A percentile compares a stretch with the other conserved stretches of the same genome.
phyloP scores from a whole-genome alignment of 1,284 basidiomycete genomes.

The Psilocybe mexicana region DNA sequence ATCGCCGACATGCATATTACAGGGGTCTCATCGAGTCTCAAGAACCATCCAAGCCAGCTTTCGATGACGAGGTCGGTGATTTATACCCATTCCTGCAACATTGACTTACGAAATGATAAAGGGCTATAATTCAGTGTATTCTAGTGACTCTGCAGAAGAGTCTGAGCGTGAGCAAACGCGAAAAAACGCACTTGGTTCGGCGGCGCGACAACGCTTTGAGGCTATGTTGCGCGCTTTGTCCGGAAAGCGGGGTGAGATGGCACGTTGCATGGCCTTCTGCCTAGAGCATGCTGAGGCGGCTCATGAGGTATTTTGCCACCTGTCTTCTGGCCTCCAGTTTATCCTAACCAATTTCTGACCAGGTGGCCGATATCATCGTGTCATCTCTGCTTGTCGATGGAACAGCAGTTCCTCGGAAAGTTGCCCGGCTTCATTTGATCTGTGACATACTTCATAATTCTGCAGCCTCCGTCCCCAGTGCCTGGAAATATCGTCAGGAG shows the following conservation, averaged over 20 bases:
- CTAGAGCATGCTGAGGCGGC: slow-evolving; percentile 94
- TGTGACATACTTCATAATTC: slow-evolving; percentile 99
- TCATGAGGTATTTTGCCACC: slow-evolving; percentile 62
- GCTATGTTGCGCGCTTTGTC: slow-evolving; percentile 86
- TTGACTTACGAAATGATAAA: slow-evolving; percentile 32
- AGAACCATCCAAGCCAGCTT: slow-evolving; percentile 63
- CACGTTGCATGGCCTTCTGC: slow-evolving; percentile 93
- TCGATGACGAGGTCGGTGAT: slow-evolving; percentile 78
- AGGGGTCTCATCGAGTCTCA: slow-evolving; percentile 69
- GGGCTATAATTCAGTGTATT: slow-evolving; percentile 92
- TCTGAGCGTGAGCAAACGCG: slow-evolving; percentile 81
- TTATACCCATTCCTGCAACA: background rate
- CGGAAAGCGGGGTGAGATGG: slow-evolving; percentile 88
- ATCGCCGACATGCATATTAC: slow-evolving; percentile 83
- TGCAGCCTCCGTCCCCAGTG: slow-evolving; percentile 82
- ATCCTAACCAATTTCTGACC: slow-evolving; percentile 10
- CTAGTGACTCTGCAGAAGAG: slow-evolving; percentile 94
- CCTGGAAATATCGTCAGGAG: slow-evolving; percentile 93
- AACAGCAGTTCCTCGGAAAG: slow-evolving; percentile 94
- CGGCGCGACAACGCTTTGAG: slow-evolving; percentile 83
- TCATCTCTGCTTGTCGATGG: slow-evolving; percentile 80
- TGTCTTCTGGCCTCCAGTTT: background rate
- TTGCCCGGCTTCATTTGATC: slow-evolving; percentile 92
- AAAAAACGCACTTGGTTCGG: slow-evolving; percentile 73
- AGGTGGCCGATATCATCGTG: slow-evolving; percentile 88